These are phyloP conservation scores for Blastocystis sp. DNA, from an alignment of 352 stramenopile genomes.

Conservation along the genomic window DNA sequence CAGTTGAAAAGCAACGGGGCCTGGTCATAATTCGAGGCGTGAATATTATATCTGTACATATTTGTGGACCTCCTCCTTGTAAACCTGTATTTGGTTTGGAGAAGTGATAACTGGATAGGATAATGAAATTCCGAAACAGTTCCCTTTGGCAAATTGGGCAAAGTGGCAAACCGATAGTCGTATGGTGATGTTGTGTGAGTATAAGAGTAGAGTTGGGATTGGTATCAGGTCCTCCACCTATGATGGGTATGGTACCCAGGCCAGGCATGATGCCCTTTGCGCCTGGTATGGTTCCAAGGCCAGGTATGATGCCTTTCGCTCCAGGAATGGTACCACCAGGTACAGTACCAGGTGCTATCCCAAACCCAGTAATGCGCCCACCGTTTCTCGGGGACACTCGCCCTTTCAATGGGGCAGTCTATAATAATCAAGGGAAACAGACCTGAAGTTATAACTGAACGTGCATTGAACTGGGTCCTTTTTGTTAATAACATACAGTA, in stretches of 20 bases:
- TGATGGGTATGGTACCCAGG: background rate
- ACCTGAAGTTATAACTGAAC: too few species aligned
- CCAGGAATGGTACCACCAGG: background rate
- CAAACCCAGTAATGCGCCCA: too few species aligned
- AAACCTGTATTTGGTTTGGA: background rate
- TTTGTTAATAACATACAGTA: too few species aligned
- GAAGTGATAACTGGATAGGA: background rate
- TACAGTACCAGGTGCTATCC: background rate
- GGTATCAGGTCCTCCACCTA: background rate
- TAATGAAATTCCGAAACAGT: slow-evolving; percentile 63
- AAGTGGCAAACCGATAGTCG: slow-evolving; percentile 48
- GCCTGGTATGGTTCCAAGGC: slow-evolving; percentile 6
- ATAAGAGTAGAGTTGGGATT: slow-evolving; percentile 39
- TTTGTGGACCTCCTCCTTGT: slow-evolving; percentile 49
- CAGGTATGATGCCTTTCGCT: slow-evolving; percentile 57
- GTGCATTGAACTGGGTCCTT: too few species aligned
- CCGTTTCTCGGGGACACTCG: background rate
- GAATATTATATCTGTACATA: slow-evolving; percentile 49
- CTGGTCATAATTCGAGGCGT: slow-evolving; percentile 48
- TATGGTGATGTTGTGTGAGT: background rate
- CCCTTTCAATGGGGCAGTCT: background rate
- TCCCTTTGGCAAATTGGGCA: slow-evolving; percentile 5
- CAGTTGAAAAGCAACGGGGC: slow-evolving; percentile 30
- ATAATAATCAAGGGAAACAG: too few species aligned
- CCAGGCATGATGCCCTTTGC: slow-evolving; percentile 17